Evolutionary conservation across 2,329 filamentous ascomycete species (phyloP).

Genomic region (Davidsoniella virescens): DNA sequence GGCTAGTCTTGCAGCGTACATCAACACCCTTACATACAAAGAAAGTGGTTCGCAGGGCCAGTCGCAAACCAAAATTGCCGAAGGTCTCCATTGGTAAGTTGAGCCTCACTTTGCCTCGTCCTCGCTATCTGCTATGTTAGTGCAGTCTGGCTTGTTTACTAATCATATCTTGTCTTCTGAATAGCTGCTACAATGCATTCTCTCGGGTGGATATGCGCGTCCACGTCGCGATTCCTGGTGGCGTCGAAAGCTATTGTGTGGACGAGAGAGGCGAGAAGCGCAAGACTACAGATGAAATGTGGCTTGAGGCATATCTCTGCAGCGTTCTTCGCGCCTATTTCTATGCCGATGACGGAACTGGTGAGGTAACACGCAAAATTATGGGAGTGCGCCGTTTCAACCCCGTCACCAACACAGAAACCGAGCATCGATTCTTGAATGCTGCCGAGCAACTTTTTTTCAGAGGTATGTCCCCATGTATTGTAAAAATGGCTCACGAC

Average conservation of each 20-base stretch:
- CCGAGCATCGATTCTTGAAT: slow-evolving; percentile 88
- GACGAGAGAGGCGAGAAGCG: slow-evolving; percentile 93
- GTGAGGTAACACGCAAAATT: slow-evolving; percentile 89
- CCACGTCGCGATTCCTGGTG: slow-evolving; percentile 90
- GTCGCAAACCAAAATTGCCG: slow-evolving; percentile 64
- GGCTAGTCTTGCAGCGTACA: slow-evolving; percentile 90
- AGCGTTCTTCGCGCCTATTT: slow-evolving; percentile 87
- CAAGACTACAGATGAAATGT: slow-evolving; percentile 81
- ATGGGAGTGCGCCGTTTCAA: slow-evolving; percentile 96
- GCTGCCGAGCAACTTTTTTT: slow-evolving; percentile 93
- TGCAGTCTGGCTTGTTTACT: too few species aligned
- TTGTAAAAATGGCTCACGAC: too few species aligned
- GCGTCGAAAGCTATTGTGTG: slow-evolving; percentile 92
- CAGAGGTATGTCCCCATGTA: slow-evolving; percentile 39
- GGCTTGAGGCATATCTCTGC: slow-evolving; percentile 95
- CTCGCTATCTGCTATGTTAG: not conserved
- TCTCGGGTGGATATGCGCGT: slow-evolving; percentile 96
- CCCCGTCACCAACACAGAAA: slow-evolving; percentile 93
- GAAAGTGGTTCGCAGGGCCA: slow-evolving; percentile 47
- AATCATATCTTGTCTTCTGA: not conserved
- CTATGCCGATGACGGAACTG: slow-evolving; percentile 89
- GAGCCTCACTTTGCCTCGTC: slow-evolving; percentile 11
- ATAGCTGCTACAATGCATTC: slow-evolving; percentile 92
- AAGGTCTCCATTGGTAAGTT: slow-evolving; percentile 78
- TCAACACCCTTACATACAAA: slow-evolving; percentile 90